Evolutionary conservation across 495 filamentous ascomycete genomes (phyloP).

Genomic region (Astrothelium subdiscretum): DNA sequence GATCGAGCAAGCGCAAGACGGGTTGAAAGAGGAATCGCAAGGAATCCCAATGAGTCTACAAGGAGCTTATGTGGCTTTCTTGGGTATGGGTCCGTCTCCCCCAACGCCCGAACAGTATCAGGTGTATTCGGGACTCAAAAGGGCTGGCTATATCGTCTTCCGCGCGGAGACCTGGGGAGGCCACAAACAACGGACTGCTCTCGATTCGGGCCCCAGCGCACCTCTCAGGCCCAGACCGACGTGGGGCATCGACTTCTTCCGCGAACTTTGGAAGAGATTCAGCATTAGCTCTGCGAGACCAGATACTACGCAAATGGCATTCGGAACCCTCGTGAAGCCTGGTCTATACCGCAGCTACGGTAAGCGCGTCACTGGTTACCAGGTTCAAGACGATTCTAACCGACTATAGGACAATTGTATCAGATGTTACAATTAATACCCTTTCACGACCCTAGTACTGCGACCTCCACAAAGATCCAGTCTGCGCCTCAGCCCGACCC

Average conservation of each 20-base stretch:
- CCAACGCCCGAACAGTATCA: constrained; percentile 71
- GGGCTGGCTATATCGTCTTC: constrained; percentile 69
- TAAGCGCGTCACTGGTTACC: constrained; percentile 62
- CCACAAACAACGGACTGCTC: constrained; percentile 16
- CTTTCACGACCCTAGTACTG: constrained; percentile 44
- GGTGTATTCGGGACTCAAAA: constrained; percentile 72
- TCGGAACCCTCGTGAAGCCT: constrained; percentile 60
- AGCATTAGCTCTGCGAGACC: background rate
- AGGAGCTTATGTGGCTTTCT: constrained; percentile 72
- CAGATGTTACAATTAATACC: constrained; percentile 62
- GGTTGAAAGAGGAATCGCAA: constrained; percentile 32
- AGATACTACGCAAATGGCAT: constrained; percentile 13
- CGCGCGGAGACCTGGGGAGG: constrained; percentile 50
- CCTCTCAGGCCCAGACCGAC: background rate
- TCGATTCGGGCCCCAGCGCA: constrained; percentile 7
- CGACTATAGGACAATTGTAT: constrained; percentile 52
- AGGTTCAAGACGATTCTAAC: constrained; percentile 44
- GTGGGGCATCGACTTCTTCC: constrained; percentile 13
- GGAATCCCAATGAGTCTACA: constrained; percentile 79
- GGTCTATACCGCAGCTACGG: constrained; percentile 73
- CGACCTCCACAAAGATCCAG: constrained; percentile 4
- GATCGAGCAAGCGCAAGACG: constrained; percentile 21
- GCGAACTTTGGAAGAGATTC: constrained; percentile 17
- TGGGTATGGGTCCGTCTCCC: constrained; percentile 49
- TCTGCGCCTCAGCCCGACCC: constrained; percentile 11